A percentile compares a stretch with the other conserved stretches of the same genome.
phyloP scores from a whole-genome alignment of 805 yeast genomes.

The Blastobotrys parvus region DNA sequence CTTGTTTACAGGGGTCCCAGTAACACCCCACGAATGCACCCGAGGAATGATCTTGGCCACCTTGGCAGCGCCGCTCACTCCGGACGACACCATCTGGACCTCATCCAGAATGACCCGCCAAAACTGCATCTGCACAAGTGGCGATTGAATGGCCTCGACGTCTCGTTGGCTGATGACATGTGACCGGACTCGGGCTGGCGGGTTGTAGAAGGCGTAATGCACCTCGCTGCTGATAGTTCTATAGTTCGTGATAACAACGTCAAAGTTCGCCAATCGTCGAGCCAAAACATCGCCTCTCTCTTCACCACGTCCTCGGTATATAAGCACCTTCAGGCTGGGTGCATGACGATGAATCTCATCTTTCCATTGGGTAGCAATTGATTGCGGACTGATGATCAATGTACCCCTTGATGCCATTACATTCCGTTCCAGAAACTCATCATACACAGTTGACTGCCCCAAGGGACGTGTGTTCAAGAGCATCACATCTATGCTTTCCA shows the following conservation, averaged over 20 bases:
- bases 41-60: slow-evolving; percentile 76
- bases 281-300: slow-evolving; percentile 36
- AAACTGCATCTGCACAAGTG: slow-evolving; percentile 72
- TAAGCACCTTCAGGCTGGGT: slow-evolving; percentile 50
- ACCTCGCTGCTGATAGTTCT: slow-evolving; percentile 62
- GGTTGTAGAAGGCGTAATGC: slow-evolving; percentile 68
- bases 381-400: slow-evolving; percentile 75
- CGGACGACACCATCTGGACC: slow-evolving; percentile 82
- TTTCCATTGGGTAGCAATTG: slow-evolving; percentile 80
- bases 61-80: slow-evolving; percentile 65
- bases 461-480: slow-evolving; percentile 50
- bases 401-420: slow-evolving; percentile 58
- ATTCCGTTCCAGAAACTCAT: slow-evolving; percentile 35
- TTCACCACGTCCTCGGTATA: slow-evolving; percentile 51
- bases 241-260: slow-evolving; percentile 77
- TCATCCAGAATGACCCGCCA: slow-evolving; percentile 91
- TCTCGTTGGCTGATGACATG: slow-evolving; percentile 9
- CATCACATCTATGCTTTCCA: slow-evolving; percentile 67
- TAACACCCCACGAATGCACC: slow-evolving; percentile 92
- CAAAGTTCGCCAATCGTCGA: slow-evolving; percentile 49
- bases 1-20: slow-evolving; percentile 84
- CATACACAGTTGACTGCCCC: slow-evolving; percentile 16
- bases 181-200: slow-evolving; percentile 24
- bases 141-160: slow-evolving; percentile 38
- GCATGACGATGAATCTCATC: slow-evolving; percentile 58